Evolutionary conservation across 768 basidiomycete genomes (phyloP).

Genomic region (Boletus rex-veris): DNA sequence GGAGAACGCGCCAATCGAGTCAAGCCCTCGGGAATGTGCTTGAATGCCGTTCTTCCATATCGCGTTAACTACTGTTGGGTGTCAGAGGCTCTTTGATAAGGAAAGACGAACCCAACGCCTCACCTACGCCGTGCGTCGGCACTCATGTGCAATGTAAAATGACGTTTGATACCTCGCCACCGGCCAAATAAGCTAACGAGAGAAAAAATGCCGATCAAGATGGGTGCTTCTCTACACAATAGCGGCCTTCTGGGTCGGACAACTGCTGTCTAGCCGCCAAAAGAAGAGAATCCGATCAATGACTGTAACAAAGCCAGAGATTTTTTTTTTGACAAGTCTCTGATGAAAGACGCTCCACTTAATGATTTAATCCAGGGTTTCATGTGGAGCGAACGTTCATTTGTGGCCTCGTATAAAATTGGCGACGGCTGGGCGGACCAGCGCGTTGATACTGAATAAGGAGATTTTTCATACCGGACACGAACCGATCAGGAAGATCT

Average conservation of each 20-base stretch:
- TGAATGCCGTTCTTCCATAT: neutral
- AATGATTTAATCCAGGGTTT: neutral
- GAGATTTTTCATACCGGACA: conserved; percentile 13
- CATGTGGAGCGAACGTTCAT: neutral
- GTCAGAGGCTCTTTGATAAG: neutral
- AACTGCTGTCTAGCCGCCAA: neutral
- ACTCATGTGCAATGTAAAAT: neutral
- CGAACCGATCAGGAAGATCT: conserved; percentile 15
- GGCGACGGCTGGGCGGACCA: neutral
- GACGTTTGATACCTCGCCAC: neutral
- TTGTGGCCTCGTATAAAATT: neutral
- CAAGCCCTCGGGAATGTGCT: neutral
- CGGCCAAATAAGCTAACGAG: neutral
- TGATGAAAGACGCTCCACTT: neutral
- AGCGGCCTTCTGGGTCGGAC: neutral
- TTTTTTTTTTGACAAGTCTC: neutral
- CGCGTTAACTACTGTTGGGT: too few relatives aligned
- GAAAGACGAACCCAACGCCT: neutral
- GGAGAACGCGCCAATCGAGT: neutral
- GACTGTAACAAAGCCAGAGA: neutral
- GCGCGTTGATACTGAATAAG: conserved; percentile 5
- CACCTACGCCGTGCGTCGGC: neutral
- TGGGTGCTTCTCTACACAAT: neutral
- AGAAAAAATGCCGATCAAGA: neutral
- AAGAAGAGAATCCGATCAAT: neutral